A percentile compares a stretch with the other conserved stretches of the same genome.
These are phyloP conservation scores for Fistulifera solaris DNA, from an alignment of 108 stramenopile genomes.

Conservation along the genomic window DNA sequence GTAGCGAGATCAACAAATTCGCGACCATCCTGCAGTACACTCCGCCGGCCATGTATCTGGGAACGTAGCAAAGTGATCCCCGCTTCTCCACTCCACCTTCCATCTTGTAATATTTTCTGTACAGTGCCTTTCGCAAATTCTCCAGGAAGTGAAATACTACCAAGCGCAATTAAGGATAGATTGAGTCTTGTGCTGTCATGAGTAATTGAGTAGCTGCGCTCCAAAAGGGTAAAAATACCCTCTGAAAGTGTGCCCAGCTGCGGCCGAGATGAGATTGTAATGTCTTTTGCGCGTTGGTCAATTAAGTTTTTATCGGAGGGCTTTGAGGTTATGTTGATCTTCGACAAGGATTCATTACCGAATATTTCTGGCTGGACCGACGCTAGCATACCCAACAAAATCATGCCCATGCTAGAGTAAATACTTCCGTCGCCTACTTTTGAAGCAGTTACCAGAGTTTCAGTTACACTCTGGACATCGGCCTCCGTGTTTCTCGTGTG, in stretches of 20 bases:
- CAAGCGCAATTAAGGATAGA: slow-evolving; percentile 13
- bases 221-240: slow-evolving; percentile 10
- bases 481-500: not conserved
- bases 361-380: slow-evolving; percentile 10
- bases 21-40: slow-evolving; percentile 56
- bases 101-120: slow-evolving; percentile 24
- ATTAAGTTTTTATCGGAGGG: not conserved
- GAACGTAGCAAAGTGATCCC: slow-evolving; percentile 42
- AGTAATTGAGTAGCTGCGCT: not conserved
- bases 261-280: slow-evolving; percentile 4
- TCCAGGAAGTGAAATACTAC: slow-evolving; percentile 30
- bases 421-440: slow-evolving; percentile 2
- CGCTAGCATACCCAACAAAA: slow-evolving; percentile 23
- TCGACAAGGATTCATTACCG: not conserved
- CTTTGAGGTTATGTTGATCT: not conserved
- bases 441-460: slow-evolving; percentile 10
- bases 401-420: slow-evolving; percentile 15
- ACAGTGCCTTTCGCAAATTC: slow-evolving; percentile 27
- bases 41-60: slow-evolving; percentile 53
- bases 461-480: slow-evolving; percentile 10
- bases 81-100: slow-evolving; percentile 17
- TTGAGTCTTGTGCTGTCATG: not conserved
- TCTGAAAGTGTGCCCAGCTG: slow-evolving; percentile 20
- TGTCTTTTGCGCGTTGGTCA: not conserved
- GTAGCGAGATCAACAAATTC: slow-evolving; percentile 47